Base-by-base conservation (phyloP, 768 basidiomycete genomes). In the Gymnopilus junonius region DNA sequence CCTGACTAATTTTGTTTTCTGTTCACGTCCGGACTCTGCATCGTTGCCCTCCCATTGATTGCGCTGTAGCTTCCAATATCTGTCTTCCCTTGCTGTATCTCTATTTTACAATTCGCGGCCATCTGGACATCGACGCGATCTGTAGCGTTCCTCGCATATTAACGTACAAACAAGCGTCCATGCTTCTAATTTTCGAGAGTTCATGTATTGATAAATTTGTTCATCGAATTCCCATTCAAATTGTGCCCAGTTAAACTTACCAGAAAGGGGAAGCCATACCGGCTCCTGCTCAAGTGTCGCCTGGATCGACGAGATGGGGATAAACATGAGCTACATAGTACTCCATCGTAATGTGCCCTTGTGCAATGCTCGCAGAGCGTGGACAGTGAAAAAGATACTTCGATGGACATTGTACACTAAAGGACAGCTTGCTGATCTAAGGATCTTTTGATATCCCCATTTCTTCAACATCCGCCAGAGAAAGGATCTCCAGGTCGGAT, bases 81-180 rank as follows among this genome's bases (percentile, higher is more conserved):
- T 20, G 45, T 39, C 14, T 45, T 25, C 53, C 46, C 14, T 27
- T 58, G 48, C 32, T 69, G 68, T 67, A 69, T 67, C 59, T 58
- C 48, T 65, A 66, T 56, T 55, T 32, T 39, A 27, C 25, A 55
- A 31, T 53, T 64, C 66, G 59, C 59, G 34, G 64, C 60, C 66
- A 66, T 68, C 67, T 59, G 67, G 67, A 69, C 64, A 69, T 70
- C 57, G 62, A 65, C 60, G n/a, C 69, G 62, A 61, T 42, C 51
- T 70, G 65, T 68, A 67, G 61, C 58, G 57, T 57, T 61, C 54
- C 17, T 59, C 34, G 10, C 23, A 55, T 17, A 34, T 53, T 14
- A 10, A 43, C 61, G 46, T 58, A 62, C 23, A 43, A 46, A 40
- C 57, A 54, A 55, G 29, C 48, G 15, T 27, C 29, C n/a, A 8